phyloP scores from a whole-genome alignment of 31 red algal genomes.

The Odonthalia washingtoniensis region DNA sequence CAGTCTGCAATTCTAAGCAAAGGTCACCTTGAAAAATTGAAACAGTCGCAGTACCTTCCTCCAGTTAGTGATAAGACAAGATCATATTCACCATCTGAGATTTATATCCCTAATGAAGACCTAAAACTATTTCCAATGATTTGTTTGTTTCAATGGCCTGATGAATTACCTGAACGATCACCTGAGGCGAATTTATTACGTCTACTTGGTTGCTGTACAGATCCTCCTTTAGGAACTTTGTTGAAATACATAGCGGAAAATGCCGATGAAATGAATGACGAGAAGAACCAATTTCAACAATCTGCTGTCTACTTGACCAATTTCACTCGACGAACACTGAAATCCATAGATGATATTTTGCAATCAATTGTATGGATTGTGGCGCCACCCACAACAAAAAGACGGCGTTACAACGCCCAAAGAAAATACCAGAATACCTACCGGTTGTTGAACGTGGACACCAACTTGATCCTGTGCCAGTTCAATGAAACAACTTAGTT shows the following conservation, averaged over 20 bases:
- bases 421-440: too few relatives aligned
- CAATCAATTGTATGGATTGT: too few relatives aligned
- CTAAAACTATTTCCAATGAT: slow-evolving; percentile 60
- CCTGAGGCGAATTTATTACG: slow-evolving; percentile 47
- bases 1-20: slow-evolving; percentile 41
- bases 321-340: too few relatives aligned
- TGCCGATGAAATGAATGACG: too few relatives aligned
- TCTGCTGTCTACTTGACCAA: too few relatives aligned
- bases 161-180: slow-evolving; percentile 6
- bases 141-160: slow-evolving; percentile 64
- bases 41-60: slow-evolving; percentile 58
- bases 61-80: slow-evolving; percentile 53
- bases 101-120: slow-evolving; percentile 62
- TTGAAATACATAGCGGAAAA: slow-evolving; percentile 50
- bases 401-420: too few relatives aligned
- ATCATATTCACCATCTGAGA: slow-evolving; percentile 67
- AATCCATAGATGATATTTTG: too few relatives aligned
- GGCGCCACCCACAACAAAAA: too few relatives aligned
- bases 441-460: too few relatives aligned
- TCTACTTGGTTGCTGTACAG: slow-evolving; percentile 47
- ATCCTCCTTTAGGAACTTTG: slow-evolving; percentile 37
- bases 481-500: too few relatives aligned
- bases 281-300: too few relatives aligned
- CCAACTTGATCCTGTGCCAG: too few relatives aligned
- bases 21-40: slow-evolving; percentile 55